Evolutionary conservation across 352 stramenopile genomes (phyloP).

Genomic region (Pythium phragmitis): DNA sequence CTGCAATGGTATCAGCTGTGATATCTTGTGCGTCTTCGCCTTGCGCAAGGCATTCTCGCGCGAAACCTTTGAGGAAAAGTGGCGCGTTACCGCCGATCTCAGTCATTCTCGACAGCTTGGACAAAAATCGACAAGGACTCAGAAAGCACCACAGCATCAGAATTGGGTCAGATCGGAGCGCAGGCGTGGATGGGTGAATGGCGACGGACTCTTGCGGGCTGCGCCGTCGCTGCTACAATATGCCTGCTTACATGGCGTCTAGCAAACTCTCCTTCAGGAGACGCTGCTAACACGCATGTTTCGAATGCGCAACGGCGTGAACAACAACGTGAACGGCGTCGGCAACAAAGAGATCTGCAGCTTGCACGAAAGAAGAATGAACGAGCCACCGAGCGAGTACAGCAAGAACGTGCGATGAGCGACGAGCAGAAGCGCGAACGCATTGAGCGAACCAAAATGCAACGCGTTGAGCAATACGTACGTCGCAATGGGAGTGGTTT

Average conservation of each 20-base stretch:
- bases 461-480: slow-evolving; percentile 77
- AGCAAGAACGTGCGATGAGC: slow-evolving; percentile 28
- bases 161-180: background rate
- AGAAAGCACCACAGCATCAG: background rate
- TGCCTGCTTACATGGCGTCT: slow-evolving; percentile 8
- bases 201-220: background rate
- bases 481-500: slow-evolving; percentile 9
- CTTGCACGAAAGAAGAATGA: slow-evolving; percentile 13
- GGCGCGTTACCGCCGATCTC: slow-evolving; percentile 17
- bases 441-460: slow-evolving; percentile 63
- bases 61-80: slow-evolving; percentile 16
- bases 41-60: slow-evolving; percentile 11
- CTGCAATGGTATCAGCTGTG: background rate
- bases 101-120: slow-evolving; percentile 7
- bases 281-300: background rate
- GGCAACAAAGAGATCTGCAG: slow-evolving; percentile 19
- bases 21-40: background rate
- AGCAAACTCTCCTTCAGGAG: background rate
- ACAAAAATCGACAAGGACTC: background rate
- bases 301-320: slow-evolving; percentile 18
- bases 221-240: slow-evolving; percentile 3
- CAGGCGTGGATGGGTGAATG: slow-evolving; percentile 6
- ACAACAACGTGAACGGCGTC: slow-evolving; percentile 15
- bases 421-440: slow-evolving; percentile 46
- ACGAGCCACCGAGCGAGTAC: slow-evolving; percentile 3